Base-by-base conservation (phyloP, 208 protist species). In the Borovskyia barvae region DNA sequence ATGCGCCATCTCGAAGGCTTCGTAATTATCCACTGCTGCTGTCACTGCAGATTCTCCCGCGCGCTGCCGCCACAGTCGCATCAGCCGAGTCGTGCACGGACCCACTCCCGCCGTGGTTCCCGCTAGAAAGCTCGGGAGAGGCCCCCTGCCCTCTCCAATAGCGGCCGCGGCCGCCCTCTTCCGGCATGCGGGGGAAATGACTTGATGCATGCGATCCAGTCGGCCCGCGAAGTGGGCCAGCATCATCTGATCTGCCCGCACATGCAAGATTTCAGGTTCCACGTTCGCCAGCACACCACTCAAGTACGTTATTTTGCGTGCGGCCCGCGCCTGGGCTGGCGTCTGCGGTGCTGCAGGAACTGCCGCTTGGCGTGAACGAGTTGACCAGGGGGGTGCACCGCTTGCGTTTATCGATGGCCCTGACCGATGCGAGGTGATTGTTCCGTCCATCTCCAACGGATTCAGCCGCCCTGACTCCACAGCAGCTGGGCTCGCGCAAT, bases 171-270 rank as follows among this genome's bases (percentile, higher is more conserved):
- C n/a, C n/a, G n/a, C n/a, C n/a, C n/a, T n/a, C n/a, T n/a, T n/a
- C n/a, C 45, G 37, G 6, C 43, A 39, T 39, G 33, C 26, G n/a
- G n/a, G n/a, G n/a, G n/a, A n/a, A n/a, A n/a, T n/a, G n/a, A n/a
- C n/a, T n/a, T n/a, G 73, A 42, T 58, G 64, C 40, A 66, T 29
- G 19, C 54, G 47, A 42, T 88, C 82, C n/a, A 88, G 50, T 35
- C 56, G 60, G 7, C 36, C 41, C 3, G 82, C 77, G 25, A 80
- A 46, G 52, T 85, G 74, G 2, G 65, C 65, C 51, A 88, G 62
- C 74, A 88, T 88, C 39, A 85, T 75, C 71, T 88, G 77, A 29
- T 88, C 82, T 17, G 60, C 59, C 19, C 77, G 74, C 72, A 77
- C 45, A 54, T 69, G 57, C 42, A 87, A 36, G 17, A 75, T 60